A percentile compares a stretch with the other conserved stretches of the same genome.
Evolutionary conservation across 2,329 filamentous ascomycete species (phyloP).

Genomic region (Xylaria sp.): DNA sequence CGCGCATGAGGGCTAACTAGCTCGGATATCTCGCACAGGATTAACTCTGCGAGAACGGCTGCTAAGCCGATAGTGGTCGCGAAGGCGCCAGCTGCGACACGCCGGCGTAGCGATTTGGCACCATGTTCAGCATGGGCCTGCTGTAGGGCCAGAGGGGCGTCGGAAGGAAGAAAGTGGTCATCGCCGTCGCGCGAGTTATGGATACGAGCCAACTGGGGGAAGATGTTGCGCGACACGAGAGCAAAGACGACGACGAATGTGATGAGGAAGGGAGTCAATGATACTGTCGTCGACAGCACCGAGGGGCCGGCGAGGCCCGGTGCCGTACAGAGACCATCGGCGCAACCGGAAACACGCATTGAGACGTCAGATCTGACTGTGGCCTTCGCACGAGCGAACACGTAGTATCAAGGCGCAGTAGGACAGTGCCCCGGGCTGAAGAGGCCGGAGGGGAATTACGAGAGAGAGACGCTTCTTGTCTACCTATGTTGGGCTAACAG

Average conservation of each 20-base stretch:
- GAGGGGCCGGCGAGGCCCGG: constrained; percentile 56
- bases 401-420: constrained; percentile 2
- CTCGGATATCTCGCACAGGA: constrained; percentile 86
- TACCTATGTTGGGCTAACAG: constrained; percentile 39
- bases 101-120: constrained; percentile 61
- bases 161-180: constrained; percentile 70
- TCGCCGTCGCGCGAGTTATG: constrained; percentile 65
- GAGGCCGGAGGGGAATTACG: constrained; percentile 9
- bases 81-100: constrained; percentile 73
- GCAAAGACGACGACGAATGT: constrained; percentile 74
- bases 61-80: constrained; percentile 81
- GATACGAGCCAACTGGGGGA: constrained; percentile 74
- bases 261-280: constrained; percentile 76
- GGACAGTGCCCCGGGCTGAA: constrained; percentile 8
- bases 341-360: constrained; percentile 62
- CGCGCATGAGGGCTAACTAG: constrained; percentile 75
- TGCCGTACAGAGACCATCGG: constrained; percentile 67
- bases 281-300: constrained; percentile 61
- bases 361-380: constrained; percentile 5
- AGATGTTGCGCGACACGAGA: constrained; percentile 74
- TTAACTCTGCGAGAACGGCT: constrained; percentile 80
- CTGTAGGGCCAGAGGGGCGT: constrained; percentile 69
- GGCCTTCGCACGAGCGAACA: constrained; percentile 8
- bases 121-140: constrained; percentile 70
- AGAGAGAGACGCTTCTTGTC: constrained; percentile 22